Base-by-base conservation (phyloP, 2,329 filamentous ascomycete genomes). In the Tolypocladium capitatum region DNA sequence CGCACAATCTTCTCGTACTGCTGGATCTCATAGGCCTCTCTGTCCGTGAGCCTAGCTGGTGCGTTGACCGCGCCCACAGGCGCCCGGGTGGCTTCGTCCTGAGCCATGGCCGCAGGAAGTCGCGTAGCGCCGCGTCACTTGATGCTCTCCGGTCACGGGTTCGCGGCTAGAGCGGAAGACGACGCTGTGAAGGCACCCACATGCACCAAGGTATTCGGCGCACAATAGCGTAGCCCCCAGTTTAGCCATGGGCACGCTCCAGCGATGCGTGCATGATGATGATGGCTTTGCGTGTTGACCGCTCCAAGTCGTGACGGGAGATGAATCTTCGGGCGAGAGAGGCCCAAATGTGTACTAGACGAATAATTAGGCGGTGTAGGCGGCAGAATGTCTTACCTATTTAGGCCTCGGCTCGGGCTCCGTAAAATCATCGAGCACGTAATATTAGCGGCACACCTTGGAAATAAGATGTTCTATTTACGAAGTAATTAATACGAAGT, bases 1-100 rank as follows among this genome's bases (percentile, higher is more conserved):
- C 74, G 78, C 60, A 94, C 64, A 59, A 97, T 85, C 68, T 83
- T 87, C 61, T 84, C 78, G 70, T 88, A 92, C 66, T 90, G 80
- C 46, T 72, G 66, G 45, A 83, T 67, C 60, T 83, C 78, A 58
- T 74, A 69, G 49, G 72, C 62, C 55, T 78, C 73, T 51, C 73
- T 70, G 52, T 72, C 62, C 48, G 69, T 62, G 33, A 59, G 62
- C 52, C 44, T 43, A 42, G 57, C 50, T 56, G 67, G 54, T 27
- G 47, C 46, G 48, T 47, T 38, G 43, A 45, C 52, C 34, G 50
- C 53, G 50, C 43, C 44, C 34, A 53, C 40, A 48, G 51, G 45
- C 34, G 49, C 51, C 41, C 48, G 48, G 45, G 51, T 42, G 46
- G 47, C 51, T 49, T 52, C 53, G 34, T 51, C 58, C 48, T 58